Conservation (phyloP, 2,329 filamentous ascomycete species). For the Bipolaris gigantea region DNA sequence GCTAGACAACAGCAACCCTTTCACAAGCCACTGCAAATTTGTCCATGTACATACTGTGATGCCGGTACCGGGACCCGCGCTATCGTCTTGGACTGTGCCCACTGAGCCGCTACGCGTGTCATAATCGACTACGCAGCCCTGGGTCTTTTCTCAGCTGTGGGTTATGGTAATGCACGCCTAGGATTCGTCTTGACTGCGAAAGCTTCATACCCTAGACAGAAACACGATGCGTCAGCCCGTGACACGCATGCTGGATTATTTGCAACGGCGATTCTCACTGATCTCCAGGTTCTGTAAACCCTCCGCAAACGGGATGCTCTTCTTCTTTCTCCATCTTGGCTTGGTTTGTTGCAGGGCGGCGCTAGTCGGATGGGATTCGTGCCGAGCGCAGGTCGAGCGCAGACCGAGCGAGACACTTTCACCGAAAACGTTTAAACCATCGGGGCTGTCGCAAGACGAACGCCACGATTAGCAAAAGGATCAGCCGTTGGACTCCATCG, state of each 20-base stretch:
- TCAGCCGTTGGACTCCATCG: conserved; percentile 6
- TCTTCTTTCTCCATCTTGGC: background rate
- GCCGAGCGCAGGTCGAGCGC: conserved; percentile 13
- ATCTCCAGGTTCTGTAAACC: conserved; percentile 4
- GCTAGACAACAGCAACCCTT: background rate
- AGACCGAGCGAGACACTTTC: conserved; percentile 6
- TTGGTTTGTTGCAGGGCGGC: conserved; percentile 2
- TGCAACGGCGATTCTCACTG: background rate
- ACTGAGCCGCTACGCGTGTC: conserved; percentile 3
- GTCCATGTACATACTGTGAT: background rate
- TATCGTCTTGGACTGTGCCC: conserved; percentile 4
- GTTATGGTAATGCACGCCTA: background rate
- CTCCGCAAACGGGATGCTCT: conserved; percentile 7
- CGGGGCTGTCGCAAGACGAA: background rate
- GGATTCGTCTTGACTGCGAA: background rate
- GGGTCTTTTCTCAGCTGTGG: background rate
- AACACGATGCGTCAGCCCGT: background rate
- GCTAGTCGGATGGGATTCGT: conserved; percentile 7
- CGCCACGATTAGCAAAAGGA: conserved; percentile 5
- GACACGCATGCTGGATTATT: background rate
- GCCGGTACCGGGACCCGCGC: background rate
- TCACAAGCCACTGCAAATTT: background rate
- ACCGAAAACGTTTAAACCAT: background rate
- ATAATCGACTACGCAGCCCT: background rate
- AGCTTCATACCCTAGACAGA: background rate